A percentile compares a stretch with the other conserved stretches of the same genome.
These are phyloP conservation scores for Exidia glandulosa DNA, from an alignment of 768 basidiomycete species.

Conservation along the genomic window DNA sequence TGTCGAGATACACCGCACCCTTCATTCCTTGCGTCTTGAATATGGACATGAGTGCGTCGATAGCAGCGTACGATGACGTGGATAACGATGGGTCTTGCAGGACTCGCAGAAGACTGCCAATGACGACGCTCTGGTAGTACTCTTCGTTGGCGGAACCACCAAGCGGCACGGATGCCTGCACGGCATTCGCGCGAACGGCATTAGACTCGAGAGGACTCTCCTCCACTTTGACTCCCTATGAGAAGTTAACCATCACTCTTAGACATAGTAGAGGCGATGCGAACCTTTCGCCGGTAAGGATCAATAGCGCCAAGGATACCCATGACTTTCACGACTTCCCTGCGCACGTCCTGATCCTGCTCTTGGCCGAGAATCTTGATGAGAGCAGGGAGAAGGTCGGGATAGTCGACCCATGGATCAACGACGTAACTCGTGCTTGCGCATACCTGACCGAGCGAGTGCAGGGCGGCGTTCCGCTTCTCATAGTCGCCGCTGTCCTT, in stretches of 20 bases:
- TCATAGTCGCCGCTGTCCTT: slow-evolving; percentile 71
- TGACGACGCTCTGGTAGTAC: slow-evolving; percentile 37
- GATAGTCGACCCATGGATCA: slow-evolving; percentile 80
- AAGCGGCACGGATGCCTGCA: slow-evolving; percentile 1
- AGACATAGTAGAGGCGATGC: slow-evolving; percentile 6
- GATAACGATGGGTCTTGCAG: slow-evolving; percentile 31
- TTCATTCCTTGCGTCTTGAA: slow-evolving; percentile 36
- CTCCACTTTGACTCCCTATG: background rate
- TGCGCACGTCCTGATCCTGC: slow-evolving; percentile 50
- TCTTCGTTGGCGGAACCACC: slow-evolving; percentile 26
- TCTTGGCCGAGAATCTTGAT: slow-evolving; percentile 78
- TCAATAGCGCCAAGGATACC: slow-evolving; percentile 94
- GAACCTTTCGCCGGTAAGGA: slow-evolving; percentile 87
- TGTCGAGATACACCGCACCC: slow-evolving; percentile 35
- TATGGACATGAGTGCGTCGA: slow-evolving; percentile 38
- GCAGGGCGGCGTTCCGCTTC: slow-evolving; percentile 89
- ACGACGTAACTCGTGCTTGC: slow-evolving; percentile 95
- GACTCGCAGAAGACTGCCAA: slow-evolving; percentile 32
- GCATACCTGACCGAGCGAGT: slow-evolving; percentile 90
- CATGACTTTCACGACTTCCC: slow-evolving; percentile 90
- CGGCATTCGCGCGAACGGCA: background rate
- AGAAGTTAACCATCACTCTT: background rate
- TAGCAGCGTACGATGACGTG: slow-evolving; percentile 32
- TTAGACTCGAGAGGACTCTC: background rate
- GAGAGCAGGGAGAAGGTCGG: slow-evolving; percentile 76